Evolutionary conservation across 257 asterid species (phyloP).

Genomic region (Solanum ossicruentum): DNA sequence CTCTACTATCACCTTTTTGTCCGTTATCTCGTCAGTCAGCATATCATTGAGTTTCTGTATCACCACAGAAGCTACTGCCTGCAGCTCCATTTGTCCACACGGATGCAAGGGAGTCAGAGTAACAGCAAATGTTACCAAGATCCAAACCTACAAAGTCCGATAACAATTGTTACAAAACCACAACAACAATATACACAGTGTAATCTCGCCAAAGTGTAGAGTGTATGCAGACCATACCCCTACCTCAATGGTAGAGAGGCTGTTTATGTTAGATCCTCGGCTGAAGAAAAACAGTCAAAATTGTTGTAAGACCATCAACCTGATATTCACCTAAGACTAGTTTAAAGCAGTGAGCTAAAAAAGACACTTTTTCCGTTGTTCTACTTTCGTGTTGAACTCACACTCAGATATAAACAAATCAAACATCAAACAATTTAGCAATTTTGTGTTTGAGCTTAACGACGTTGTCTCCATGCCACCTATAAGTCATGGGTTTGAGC

Average conservation of each 20-base stretch:
- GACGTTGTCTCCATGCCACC: not conserved
- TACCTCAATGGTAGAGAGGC: no score
- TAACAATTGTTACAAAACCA: not conserved
- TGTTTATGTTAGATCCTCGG: not conserved
- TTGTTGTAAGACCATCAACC: not conserved
- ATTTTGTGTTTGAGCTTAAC: not conserved
- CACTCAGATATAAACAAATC: not conserved
- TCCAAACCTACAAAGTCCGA: not conserved
- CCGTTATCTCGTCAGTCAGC: not conserved
- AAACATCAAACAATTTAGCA: not conserved
- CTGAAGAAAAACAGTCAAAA: not conserved
- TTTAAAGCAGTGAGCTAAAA: not conserved
- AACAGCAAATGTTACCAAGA: not conserved
- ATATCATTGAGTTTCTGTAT: slow-evolving; percentile 11
- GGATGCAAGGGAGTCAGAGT: not conserved
- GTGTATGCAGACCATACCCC: not conserved
- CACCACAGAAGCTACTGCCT: slow-evolving; percentile 10
- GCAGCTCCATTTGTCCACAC: slow-evolving; percentile 7
- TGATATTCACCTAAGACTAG: not conserved
- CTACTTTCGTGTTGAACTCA: not conserved
- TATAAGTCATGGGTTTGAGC: not conserved
- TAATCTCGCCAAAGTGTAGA: not conserved
- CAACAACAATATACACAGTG: no score
- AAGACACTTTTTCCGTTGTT: not conserved
- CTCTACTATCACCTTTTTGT: not conserved